These are phyloP conservation scores for Pseudozyma tsukubaensis DNA, from an alignment of 1,284 basidiomycete species.

Conservation along the genomic window DNA sequence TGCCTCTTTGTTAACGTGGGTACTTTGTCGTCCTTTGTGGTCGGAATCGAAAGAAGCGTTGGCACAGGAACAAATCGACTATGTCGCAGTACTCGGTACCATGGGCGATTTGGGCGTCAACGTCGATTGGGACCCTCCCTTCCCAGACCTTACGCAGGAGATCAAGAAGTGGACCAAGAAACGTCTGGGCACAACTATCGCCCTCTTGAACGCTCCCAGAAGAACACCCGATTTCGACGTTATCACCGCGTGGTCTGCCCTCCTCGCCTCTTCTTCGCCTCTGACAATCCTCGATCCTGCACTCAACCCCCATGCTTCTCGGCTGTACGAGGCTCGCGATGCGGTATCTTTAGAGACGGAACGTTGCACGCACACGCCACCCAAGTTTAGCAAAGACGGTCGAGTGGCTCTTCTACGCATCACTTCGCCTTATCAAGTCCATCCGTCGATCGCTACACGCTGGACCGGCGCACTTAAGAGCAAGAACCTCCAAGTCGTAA, in stretches of 20 bases:
- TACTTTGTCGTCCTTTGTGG: slow-evolving; percentile 52
- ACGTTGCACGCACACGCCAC: slow-evolving; percentile 55
- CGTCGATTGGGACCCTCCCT: slow-evolving; percentile 54
- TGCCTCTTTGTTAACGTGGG: slow-evolving; percentile 49
- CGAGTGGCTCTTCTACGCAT: slow-evolving; percentile 53
- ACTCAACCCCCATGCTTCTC: slow-evolving; percentile 25
- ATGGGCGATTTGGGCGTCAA: slow-evolving; percentile 55
- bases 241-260: slow-evolving; percentile 39
- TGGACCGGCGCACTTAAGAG: slow-evolving; percentile 55
- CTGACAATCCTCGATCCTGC: slow-evolving; percentile 43
- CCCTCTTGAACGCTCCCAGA: slow-evolving; percentile 54
- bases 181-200: slow-evolving; percentile 45
- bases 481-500: slow-evolving; percentile 54
- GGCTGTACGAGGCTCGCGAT: slow-evolving; percentile 46
- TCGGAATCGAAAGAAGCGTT: not conserved
- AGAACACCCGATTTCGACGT: slow-evolving; percentile 53
- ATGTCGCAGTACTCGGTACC: slow-evolving; percentile 55
- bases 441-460: slow-evolving; percentile 56
- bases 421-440: slow-evolving; percentile 50
- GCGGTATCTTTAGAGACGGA: slow-evolving; percentile 49
- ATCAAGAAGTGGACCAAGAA: slow-evolving; percentile 58
- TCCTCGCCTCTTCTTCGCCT: slow-evolving; percentile 32
- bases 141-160: slow-evolving; percentile 47
- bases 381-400: slow-evolving; percentile 58
- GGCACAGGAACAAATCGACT: slow-evolving; percentile 43